phyloP scores from a whole-genome alignment of 164 flowering plant genomes.

The Buxus sempervirens region DNA sequence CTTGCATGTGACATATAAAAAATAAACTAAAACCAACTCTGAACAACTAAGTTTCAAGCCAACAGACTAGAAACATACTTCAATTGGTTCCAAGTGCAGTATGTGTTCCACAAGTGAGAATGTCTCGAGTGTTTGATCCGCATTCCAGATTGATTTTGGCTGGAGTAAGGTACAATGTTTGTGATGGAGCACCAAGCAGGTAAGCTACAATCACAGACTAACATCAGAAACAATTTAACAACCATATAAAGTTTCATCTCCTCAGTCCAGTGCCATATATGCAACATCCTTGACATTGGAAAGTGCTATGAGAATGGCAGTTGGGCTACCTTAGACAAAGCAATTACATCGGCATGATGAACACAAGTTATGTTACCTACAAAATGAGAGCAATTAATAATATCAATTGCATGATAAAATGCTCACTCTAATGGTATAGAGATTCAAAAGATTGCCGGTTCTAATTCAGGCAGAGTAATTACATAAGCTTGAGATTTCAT shows the following conservation, averaged over 20 bases:
- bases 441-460: background rate
- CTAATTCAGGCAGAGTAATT: background rate
- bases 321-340: conserved; percentile 64
- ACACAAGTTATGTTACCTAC: conserved; percentile 42
- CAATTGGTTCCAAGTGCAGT: conserved; percentile 81
- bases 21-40: background rate
- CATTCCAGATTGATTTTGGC: conserved; percentile 83
- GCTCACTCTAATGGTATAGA: background rate
- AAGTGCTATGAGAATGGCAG: background rate
- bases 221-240: conserved; percentile 8
- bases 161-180: conserved; percentile 48
- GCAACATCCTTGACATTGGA: background rate
- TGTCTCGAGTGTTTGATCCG: conserved; percentile 52
- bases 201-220: conserved; percentile 57
- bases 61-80: conserved; percentile 41
- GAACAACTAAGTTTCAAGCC: background rate
- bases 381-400: conserved; percentile 15
- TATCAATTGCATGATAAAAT: background rate
- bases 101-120: conserved; percentile 68
- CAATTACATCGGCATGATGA: conserved; percentile 66
- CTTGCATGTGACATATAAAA: background rate
- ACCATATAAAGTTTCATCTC: background rate
- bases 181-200: conserved; percentile 74
- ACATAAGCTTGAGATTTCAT: background rate
- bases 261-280: background rate